phyloP scores from a whole-genome alignment of 1,139 yeast species.

The Candida buenavistaensis region DNA sequence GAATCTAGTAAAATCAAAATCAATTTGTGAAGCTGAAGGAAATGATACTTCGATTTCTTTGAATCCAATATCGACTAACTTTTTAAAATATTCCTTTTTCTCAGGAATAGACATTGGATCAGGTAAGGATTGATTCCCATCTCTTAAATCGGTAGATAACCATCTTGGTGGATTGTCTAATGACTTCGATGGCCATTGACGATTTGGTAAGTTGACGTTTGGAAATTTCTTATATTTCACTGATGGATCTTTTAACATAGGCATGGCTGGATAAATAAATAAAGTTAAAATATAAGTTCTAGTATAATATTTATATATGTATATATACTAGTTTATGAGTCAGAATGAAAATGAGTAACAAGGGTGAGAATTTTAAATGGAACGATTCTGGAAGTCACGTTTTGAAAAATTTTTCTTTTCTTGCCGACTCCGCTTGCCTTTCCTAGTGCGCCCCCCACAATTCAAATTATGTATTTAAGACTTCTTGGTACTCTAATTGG shows the following conservation, averaged over 20 bases:
- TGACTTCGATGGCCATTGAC: constrained; percentile 44
- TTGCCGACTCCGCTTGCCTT: too few relatives aligned
- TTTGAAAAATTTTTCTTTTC: too few relatives aligned
- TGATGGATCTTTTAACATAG: constrained; percentile 45
- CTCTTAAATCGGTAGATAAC: constrained; percentile 52
- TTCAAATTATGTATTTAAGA: too few relatives aligned
- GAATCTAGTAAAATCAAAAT: constrained; percentile 49
- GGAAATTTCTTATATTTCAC: constrained; percentile 40
- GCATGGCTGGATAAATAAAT: constrained; percentile 1
- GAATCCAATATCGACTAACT: constrained; percentile 46
- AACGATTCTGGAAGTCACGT: too few relatives aligned
- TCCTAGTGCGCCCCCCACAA: too few relatives aligned
- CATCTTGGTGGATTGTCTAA: constrained; percentile 48
- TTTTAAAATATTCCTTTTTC: constrained; percentile 46
- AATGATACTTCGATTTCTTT: constrained; percentile 51
- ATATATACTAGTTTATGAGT: too few relatives aligned
- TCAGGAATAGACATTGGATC: constrained; percentile 51
- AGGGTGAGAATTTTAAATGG: too few relatives aligned
- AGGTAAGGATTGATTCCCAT: constrained; percentile 51
- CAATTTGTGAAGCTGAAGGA: constrained; percentile 51
- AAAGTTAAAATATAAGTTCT: neutral
- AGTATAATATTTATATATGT: neutral
- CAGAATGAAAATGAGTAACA: too few relatives aligned
- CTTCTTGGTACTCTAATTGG: too few relatives aligned
- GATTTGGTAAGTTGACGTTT: constrained; percentile 37